Base-by-base conservation (phyloP, 139 green algal genomes). In the Raphidocelis subcapitata region DNA sequence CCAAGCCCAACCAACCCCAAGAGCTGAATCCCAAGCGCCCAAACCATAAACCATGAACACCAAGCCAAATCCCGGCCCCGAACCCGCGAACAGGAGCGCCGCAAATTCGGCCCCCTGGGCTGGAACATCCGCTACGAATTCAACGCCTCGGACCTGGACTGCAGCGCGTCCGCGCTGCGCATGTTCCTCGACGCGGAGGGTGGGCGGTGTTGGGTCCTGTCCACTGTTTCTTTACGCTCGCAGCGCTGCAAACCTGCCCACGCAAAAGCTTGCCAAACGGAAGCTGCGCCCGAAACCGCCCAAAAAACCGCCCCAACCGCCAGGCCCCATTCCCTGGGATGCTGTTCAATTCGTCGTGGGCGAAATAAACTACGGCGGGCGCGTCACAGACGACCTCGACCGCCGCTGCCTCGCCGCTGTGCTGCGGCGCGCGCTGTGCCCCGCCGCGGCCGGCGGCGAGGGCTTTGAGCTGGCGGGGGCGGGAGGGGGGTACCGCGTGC, bases 61-160 rank as follows among this genome's bases (percentile, higher is more conserved):
- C 23, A 31, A 15, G n/a, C 18, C 14, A 16, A 62, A 31, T 8
- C 55, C 23, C 55, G 46, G 18, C 49, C 49, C 49, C 18, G 16
- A 56, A 56, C 16, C 49, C 16, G 49, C 16, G 16, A 56, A 49
- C 85, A 95, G 84, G 89, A 97, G 77, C 83, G 92, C 20, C 77
- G 90, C 56, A 96, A 96, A 84, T 97, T 97, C 77, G 92, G 92
- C 15, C 84, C 88, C 21, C 80, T 96, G 23, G 92, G 92, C 4
- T 97, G 91, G 91, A 97, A 97, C 84, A 93, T 94, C 66, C 57
- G 80, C 44, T 97, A 97, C 74, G 89, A 92, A 32, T 97, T 97
- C 85, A 94, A 89, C 82, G 83, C 84, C 16, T 76, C 65, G 24
- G 92, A 97, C 82, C 62, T 97, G 63, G 91, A 97, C 74, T 95